phyloP scores from a whole-genome alignment of 1,284 basidiomycete genomes.

The Apiotrichum sp. region DNA sequence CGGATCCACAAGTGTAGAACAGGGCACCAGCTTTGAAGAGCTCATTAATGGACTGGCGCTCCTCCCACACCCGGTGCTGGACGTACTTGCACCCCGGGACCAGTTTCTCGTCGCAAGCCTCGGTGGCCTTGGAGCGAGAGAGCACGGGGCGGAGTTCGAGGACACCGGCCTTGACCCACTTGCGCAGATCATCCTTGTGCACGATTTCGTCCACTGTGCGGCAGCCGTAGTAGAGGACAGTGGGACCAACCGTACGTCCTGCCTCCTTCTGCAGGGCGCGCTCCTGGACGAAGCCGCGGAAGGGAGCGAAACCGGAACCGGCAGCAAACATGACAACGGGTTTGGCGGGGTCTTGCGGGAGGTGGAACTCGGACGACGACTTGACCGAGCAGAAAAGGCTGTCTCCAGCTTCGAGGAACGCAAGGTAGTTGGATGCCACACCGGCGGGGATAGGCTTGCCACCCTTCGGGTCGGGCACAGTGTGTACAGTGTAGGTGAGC shows the following conservation, averaged over 20 bases:
- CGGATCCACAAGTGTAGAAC: slow-evolving; percentile 53
- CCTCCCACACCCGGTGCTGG: slow-evolving; percentile 51
- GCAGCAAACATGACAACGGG: slow-evolving; percentile 54
- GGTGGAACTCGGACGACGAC: slow-evolving; percentile 51
- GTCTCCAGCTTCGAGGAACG: slow-evolving; percentile 49
- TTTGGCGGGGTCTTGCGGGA: slow-evolving; percentile 48
- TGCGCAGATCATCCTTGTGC: slow-evolving; percentile 50
- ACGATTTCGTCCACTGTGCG: slow-evolving; percentile 46
- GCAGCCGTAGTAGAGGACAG: slow-evolving; percentile 54
- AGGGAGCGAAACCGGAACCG: slow-evolving; percentile 54
- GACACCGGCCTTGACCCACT: slow-evolving; percentile 51
- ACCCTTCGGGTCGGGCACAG: slow-evolving; percentile 42
- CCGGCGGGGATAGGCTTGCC: slow-evolving; percentile 46
- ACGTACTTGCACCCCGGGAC: slow-evolving; percentile 6
- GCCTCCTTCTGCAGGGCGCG: slow-evolving; percentile 52
- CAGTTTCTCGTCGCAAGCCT: neutral
- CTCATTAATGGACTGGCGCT: slow-evolving; percentile 45
- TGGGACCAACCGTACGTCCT: slow-evolving; percentile 50
- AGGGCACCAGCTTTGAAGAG: slow-evolving; percentile 47
- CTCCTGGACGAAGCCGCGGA: slow-evolving; percentile 56
- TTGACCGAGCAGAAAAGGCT: slow-evolving; percentile 52
- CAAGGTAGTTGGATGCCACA: slow-evolving; percentile 53
- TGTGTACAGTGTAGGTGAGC: slow-evolving; percentile 52
- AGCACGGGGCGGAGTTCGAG: slow-evolving; percentile 54
- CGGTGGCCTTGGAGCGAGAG: slow-evolving; percentile 33